A percentile compares a stretch with the other conserved stretches of the same genome.
Conservation (phyloP, 495 filamentous ascomycete genomes). For the Penicillium lagena region DNA sequence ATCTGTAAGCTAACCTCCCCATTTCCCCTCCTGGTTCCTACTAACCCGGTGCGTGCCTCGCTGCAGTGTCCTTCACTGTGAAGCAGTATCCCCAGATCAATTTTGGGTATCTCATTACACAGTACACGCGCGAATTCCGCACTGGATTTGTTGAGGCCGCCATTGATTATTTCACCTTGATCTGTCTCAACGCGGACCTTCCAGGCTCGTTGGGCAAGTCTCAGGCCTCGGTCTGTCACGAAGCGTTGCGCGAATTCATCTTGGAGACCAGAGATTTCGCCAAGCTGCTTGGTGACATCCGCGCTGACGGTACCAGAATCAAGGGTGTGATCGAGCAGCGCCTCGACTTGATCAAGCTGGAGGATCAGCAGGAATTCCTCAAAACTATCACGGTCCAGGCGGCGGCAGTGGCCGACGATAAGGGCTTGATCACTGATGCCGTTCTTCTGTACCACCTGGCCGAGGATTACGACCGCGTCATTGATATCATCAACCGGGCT, state of each 20-base stretch:
- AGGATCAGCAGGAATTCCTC: constrained; percentile 75
- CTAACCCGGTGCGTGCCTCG: constrained; percentile 20
- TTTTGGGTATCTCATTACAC: constrained; percentile 87
- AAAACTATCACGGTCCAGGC: constrained; percentile 83
- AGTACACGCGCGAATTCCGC: constrained; percentile 94
- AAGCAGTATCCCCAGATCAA: constrained; percentile 81
- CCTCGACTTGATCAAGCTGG: constrained; percentile 73
- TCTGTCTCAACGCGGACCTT: constrained; percentile 88
- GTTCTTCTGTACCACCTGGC: constrained; percentile 92
- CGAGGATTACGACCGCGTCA: constrained; percentile 87
- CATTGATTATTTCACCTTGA: constrained; percentile 86
- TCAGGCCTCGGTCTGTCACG: constrained; percentile 80
- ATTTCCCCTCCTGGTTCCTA: constrained; percentile 5
- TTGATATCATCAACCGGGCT: constrained; percentile 82
- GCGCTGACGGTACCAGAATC: constrained; percentile 71
- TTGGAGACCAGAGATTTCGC: constrained; percentile 93
- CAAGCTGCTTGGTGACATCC: constrained; percentile 86
- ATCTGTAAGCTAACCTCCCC: constrained; percentile 47
- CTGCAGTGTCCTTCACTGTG: constrained; percentile 59
- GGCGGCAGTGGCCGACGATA: constrained; percentile 86
- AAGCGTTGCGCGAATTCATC: constrained; percentile 90
- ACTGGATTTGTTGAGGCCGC: constrained; percentile 79
- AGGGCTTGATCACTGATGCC: constrained; percentile 84
- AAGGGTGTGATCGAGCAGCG: constrained; percentile 84
- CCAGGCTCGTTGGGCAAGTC: constrained; percentile 62